A percentile compares a stretch with the other conserved stretches of the same genome.
phyloP scores from a whole-genome alignment of 78 protist species.

The Paratrimastix pyriformis region DNA sequence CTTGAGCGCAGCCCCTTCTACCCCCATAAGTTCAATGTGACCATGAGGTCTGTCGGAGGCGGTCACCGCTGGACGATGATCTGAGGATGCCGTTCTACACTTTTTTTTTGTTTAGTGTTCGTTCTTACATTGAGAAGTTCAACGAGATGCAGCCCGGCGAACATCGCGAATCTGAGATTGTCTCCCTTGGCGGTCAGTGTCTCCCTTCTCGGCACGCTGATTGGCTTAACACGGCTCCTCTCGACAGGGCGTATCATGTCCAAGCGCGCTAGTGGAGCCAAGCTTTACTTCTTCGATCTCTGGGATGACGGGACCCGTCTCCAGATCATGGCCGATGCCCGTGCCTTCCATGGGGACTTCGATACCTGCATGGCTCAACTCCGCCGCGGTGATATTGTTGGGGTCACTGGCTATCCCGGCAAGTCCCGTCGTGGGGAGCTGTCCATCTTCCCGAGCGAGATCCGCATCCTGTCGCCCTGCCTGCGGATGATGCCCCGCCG shows the following conservation, averaged over 20 bases:
- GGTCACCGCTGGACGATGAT: no score
- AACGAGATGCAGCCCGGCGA: not conserved
- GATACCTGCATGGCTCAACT: conserved; percentile 32
- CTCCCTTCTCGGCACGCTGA: not conserved
- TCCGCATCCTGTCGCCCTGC: conserved; percentile 90
- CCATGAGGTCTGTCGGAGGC: conserved; percentile 35
- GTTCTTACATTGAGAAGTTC: conserved; percentile 50
- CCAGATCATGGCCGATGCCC: conserved; percentile 68
- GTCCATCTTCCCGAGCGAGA: conserved; percentile 59
- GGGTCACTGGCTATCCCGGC: conserved; percentile 85
- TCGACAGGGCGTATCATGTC: conserved; percentile 44
- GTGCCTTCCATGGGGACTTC: conserved; percentile 34
- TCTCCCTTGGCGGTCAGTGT: not conserved
- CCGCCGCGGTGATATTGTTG: conserved; percentile 96
- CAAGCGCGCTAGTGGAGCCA: conserved; percentile 65
- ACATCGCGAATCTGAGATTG: conserved; percentile 6
- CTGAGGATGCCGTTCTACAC: no score
- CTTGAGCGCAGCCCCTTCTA: conserved; percentile 31
- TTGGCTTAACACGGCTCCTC: not conserved
- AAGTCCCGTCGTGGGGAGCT: conserved; percentile 89
- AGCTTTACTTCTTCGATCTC: conserved; percentile 76
- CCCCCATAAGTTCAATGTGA: conserved; percentile 70
- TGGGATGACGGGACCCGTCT: conserved; percentile 57
- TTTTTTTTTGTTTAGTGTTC: no score
- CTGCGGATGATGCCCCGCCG: conserved; percentile 85